Evolutionary conservation across 73 alveolate genomes (phyloP), one percentile per base, ranked within the genome.

Genomic region (Breviolum minutum): DNA sequence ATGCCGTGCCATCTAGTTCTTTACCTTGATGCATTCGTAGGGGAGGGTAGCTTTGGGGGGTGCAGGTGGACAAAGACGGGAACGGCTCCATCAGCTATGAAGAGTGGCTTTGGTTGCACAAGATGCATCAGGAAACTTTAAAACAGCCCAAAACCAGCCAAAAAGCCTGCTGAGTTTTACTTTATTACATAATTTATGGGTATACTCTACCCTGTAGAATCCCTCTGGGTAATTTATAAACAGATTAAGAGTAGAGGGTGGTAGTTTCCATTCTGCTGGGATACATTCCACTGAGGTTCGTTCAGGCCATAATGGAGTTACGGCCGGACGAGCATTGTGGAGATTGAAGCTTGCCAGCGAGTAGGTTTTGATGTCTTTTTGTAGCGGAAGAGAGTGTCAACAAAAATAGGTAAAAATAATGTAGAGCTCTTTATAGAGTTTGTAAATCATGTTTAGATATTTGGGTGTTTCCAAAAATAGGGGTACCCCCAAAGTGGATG

Each of bases 221-320:
- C 16, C 22, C 22, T 17, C 60, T 73, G 54, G 22, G 22, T 17
- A 30, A 73, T 8, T 24, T 19, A 30, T 2, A 2, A 40, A 40
- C 54, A 40, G 54, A 40, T 40, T 0, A 19, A 73, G 8, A 24
- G 83, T 26, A 60, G 19, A 73, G 83, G 14, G 7, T 73, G 30
- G 83, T 48, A 26, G 30, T 73, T 24, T 26, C 30, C 7, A 73
- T 54, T 32, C 26, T 13, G 11, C 19, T 29, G 87, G 24, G 77
- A 14, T 22, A 68, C 77, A 1, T 68, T 26, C 20, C 87, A 63
- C 40, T n/a, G 30, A 90, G 97, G 97, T 90, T 90, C 40, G 97
- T 90, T 0, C 97, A 54, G 64, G 97, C 97, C 88, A 90, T 90
- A 60, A 90, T 90, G 97, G 97, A 90, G 77, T 61, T 90, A 30